Base-by-base conservation (phyloP, 345 rosid genomes). In the Hibiscus mutabilis region DNA sequence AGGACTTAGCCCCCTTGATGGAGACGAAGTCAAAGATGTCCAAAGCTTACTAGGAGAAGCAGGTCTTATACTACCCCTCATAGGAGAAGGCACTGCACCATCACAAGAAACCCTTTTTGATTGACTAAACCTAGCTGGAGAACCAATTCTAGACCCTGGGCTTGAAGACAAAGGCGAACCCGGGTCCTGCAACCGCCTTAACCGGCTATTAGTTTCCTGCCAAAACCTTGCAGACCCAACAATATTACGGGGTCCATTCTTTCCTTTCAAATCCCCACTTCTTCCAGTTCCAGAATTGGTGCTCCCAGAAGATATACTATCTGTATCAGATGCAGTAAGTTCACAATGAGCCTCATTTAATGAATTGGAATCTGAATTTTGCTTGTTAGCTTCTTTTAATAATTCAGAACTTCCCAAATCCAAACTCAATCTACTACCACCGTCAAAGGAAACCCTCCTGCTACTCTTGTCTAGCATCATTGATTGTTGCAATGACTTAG, bases 191-290 rank as follows among this genome's bases (percentile, higher is more conserved):
- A 91, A 77, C 76, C 97, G 79, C 76, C 98, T 87, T 81, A 94
- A 75, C 80, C 95, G 85, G 77, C 85, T 87, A 74, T 94, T 91
- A 53, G 97, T 90, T 81, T 94, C 97, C 75, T 87, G 98, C 97
- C 98, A 94, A 80, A 94, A 94, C 81, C 84, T 89, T 3, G 96
- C 88, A 52, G 96, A 94, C 68, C 82, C 77, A 44, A 40, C 73
- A 49, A 73, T 77, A 35, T 86, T 87, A 62, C 84, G 84, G 19
- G 83, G 74, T 60, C 72, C 87, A 71, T 60, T 81, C 76, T 79
- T 88, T 37, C 80, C 69, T 79, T 74, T 85, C 19, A 78, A 59
- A 69, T 81, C 25, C 27, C 82, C 82, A 74, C 84, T 66, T 35
- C 84, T 82, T 68, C 80, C 77, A 58, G 71, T 74, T 35, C 90